phyloP scores from a whole-genome alignment of 2,329 filamentous ascomycete genomes.

The Aspergillus ochraceus region DNA sequence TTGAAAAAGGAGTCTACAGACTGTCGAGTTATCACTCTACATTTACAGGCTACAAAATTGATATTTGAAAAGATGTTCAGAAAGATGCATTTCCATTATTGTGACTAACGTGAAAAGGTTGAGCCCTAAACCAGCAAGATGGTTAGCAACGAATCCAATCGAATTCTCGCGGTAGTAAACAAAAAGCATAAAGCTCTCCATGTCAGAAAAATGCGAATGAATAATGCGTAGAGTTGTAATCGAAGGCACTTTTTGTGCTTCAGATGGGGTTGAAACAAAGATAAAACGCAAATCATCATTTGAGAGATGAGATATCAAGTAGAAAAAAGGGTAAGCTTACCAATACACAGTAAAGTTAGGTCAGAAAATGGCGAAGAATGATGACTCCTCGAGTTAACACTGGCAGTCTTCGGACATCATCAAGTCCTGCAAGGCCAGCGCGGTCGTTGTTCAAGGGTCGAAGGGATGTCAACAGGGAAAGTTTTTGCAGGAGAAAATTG shows the following conservation, averaged over 20 bases:
- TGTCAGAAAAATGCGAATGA: conserved; percentile 20
- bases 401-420: not conserved
- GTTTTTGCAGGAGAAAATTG: conserved; percentile 10
- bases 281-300: conserved; percentile 37
- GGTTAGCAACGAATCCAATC: not conserved
- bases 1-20: no score
- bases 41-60: not conserved
- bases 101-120: not conserved
- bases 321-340: conserved; percentile 9
- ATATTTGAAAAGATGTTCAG: not conserved
- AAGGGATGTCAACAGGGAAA: conserved; percentile 5
- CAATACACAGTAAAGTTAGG: not conserved
- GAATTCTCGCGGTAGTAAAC: not conserved
- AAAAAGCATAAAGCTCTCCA: conserved; percentile 5
- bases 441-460: not conserved
- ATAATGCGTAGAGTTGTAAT: conserved; percentile 30
- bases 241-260: conserved; percentile 30
- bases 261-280: conserved; percentile 44
- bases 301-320: not conserved
- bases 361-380: not conserved
- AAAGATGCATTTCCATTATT: not conserved
- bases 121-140: not conserved
- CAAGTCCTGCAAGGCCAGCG: not conserved
- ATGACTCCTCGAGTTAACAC: not conserved
- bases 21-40: no score